Evolutionary conservation across 2,329 filamentous ascomycete genomes (phyloP), one percentile per base, ranked within the genome.

Genomic region (Eutypa lata): DNA sequence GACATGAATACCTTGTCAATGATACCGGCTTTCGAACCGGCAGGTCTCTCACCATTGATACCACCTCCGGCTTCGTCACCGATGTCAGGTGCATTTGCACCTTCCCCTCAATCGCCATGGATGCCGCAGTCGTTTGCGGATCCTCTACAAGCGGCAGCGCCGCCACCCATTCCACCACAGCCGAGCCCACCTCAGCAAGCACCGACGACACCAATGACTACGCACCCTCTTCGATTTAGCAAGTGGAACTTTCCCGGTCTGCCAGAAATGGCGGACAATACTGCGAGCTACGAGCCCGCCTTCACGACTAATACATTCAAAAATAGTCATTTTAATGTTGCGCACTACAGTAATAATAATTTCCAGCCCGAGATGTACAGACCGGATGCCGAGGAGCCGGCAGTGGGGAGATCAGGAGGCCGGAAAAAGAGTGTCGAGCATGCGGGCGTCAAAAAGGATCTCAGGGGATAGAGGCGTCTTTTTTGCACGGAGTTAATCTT

Each of bases 341-440:
- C 84, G 1, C 85, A 88, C 63, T 88, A 83, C 59, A 83, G 83
- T 54, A 88, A 88, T 57, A 81, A 82, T 40, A 76, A 82, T 57
- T 83, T 83, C 57, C 79, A 82, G 54, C 80, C 80, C 0, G 79
- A 82, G 57, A 76, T 79, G 65, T 81, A 76, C 60, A 70, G 65
- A 42, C 74, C 74, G 6, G 70, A 68, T 2, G 60, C 64, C 19
- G 72, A 75, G 7, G 72, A 75, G n/a, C 64, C 67, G 49, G 63
- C 57, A 45, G 56, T 56, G 50, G 59, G 58, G 51, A 66, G 54
- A 47, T 56, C 49, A 10, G 54, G 64, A 46, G 58, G 56, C 52
- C 62, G 61, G 54, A 68, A 67, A 64, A 61, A 61, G 62, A 66
- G 65, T 58, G 63, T 50, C 40, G 64, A 68, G 50, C 57, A 64